These are phyloP conservation scores for Alternaria dauci DNA, from an alignment of 2,329 filamentous ascomycete genomes.

Conservation along the genomic window DNA sequence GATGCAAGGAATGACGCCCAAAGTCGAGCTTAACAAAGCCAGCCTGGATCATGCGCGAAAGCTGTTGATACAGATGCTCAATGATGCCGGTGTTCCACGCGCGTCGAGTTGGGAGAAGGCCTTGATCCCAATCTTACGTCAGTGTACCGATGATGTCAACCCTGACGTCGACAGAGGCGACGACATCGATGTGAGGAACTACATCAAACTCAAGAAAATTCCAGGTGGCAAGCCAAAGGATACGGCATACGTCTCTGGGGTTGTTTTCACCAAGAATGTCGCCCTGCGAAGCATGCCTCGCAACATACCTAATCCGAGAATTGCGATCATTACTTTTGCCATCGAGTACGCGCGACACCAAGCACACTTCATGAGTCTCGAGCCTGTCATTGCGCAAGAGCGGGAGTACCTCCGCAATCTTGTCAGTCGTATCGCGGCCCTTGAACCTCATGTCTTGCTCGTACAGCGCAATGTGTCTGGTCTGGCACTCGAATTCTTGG, in stretches of 20 bases:
- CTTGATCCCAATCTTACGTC: conserved; percentile 85
- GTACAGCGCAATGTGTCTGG: conserved; percentile 93
- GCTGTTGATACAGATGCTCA: conserved; percentile 81
- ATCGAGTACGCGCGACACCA: conserved; percentile 95
- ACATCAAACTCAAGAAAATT: conserved; percentile 97
- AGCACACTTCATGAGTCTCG: conserved; percentile 96
- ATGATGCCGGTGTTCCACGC: conserved; percentile 77
- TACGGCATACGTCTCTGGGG: conserved; percentile 94
- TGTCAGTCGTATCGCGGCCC: conserved; percentile 86
- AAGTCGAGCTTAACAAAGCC: conserved; percentile 84
- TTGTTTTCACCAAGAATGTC: conserved; percentile 97
- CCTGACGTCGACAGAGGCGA: conserved; percentile 90
- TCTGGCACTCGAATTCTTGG: conserved; percentile 85
- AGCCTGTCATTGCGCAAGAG: conserved; percentile 96
- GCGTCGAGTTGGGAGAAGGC: conserved; percentile 86
- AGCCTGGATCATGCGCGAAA: conserved; percentile 89
- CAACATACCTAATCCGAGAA: conserved; percentile 81
- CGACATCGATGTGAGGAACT: conserved; percentile 96
- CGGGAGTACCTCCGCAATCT: conserved; percentile 91
- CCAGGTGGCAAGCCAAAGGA: conserved; percentile 88
- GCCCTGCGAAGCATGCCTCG: conserved; percentile 96
- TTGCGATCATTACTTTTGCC: conserved; percentile 91
- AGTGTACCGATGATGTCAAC: conserved; percentile 92
- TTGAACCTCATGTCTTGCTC: conserved; percentile 86
- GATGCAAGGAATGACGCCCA: conserved; percentile 77